Percentiles rank a stretch among this genome's conserved stretches.
Evolutionary conservation across 352 stramenopile genomes (phyloP).

Genomic region (Sclerospora graminicola): DNA sequence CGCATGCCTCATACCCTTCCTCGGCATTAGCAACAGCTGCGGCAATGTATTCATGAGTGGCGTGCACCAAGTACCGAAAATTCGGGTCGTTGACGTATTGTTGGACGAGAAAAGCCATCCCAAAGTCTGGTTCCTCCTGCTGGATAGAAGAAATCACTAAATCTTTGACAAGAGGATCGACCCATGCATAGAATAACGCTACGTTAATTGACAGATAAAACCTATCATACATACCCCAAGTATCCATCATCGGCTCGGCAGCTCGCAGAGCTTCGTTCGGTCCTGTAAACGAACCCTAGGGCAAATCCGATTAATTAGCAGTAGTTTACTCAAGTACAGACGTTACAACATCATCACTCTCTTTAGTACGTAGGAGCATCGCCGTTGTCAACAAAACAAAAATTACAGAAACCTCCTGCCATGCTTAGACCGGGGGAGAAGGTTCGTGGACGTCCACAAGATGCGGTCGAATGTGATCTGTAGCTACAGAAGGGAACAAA

Average conservation of each 20-base stretch:
- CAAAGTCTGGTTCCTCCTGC: background rate
- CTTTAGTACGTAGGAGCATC: slow-evolving; percentile 19
- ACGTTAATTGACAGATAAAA: background rate
- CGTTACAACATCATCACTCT: background rate
- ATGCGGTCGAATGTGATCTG: too few species aligned
- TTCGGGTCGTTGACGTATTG: slow-evolving; percentile 20
- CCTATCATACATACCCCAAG: slow-evolving; percentile 18
- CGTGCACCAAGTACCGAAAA: slow-evolving; percentile 27
- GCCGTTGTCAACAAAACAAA: slow-evolving; percentile 5
- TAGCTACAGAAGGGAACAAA: too few species aligned
- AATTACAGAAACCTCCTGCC: too few species aligned
- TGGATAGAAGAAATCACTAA: background rate
- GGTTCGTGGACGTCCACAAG: too few species aligned
- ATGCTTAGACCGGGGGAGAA: too few species aligned
- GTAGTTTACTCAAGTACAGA: background rate
- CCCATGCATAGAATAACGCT: slow-evolving; percentile 7
- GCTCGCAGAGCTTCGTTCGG: slow-evolving; percentile 15
- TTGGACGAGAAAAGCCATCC: slow-evolving; percentile 16
- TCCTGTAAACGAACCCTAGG: slow-evolving; percentile 23
- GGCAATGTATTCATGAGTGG: slow-evolving; percentile 30
- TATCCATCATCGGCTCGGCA: slow-evolving; percentile 32
- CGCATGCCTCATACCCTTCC: background rate
- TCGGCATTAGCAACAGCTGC: slow-evolving; percentile 1
- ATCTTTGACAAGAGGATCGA: slow-evolving; percentile 35
- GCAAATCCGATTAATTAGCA: background rate